phyloP scores from a whole-genome alignment of 2,329 filamentous ascomycete genomes.

The Cadophora luteo-olivacea region DNA sequence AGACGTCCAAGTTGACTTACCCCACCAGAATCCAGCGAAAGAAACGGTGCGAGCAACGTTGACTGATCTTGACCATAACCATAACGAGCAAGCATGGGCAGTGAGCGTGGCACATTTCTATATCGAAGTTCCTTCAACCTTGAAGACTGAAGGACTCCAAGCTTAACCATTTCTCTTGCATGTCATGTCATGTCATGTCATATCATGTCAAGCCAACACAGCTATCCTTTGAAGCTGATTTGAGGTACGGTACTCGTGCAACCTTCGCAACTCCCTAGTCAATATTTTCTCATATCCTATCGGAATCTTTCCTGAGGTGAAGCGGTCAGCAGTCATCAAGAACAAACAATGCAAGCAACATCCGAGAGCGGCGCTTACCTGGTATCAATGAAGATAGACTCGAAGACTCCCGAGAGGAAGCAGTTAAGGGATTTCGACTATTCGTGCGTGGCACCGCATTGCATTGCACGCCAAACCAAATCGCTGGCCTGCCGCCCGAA shows the following conservation, averaged over 20 bases:
- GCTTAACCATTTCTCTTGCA: too few species aligned
- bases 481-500: background rate
- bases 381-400: background rate
- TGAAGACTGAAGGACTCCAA: too few species aligned
- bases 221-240: too few species aligned
- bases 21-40: too few species aligned
- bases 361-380: slow-evolving; percentile 10
- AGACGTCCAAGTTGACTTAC: too few species aligned
- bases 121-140: too few species aligned
- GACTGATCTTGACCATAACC: too few species aligned
- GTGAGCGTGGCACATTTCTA: too few species aligned
- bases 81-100: too few species aligned
- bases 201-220: too few species aligned
- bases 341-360: slow-evolving; percentile 6
- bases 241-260: background rate
- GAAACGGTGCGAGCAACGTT: too few species aligned
- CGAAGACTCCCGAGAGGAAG: background rate
- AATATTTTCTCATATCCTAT: background rate
- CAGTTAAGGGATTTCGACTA: background rate
- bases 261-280: background rate
- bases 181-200: too few species aligned
- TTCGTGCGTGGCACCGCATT: background rate
- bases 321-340: background rate
- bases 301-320: background rate
- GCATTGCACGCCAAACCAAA: background rate